Base-by-base conservation (phyloP, 768 basidiomycete species). In the Serendipita vermifera region DNA sequence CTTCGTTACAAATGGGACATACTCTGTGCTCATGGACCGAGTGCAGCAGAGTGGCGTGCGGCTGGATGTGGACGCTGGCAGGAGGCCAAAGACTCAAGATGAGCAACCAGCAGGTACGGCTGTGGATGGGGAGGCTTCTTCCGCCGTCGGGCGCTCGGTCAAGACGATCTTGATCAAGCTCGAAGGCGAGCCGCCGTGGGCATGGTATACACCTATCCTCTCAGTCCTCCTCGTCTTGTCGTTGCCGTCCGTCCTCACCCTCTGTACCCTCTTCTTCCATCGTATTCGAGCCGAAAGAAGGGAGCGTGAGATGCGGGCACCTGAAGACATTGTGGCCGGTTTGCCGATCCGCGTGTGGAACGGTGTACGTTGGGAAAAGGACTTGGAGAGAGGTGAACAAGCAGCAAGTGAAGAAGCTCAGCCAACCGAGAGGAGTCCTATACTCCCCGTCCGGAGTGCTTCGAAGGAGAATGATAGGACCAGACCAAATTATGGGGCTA, bases 201-300 rank as follows among this genome's bases (percentile, higher is more conserved):
- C 91, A 64, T 93, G 90, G 88, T 90, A 89, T 59, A 89, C 87
- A 53, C 88, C 88, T 13, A 85, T 90, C 60, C 74, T 91, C 56
- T 90, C 88, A 7, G 88, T 91, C 64, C 72, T 92, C 58, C 74
- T 91, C 58, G 87, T 97, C 33, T 76, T 97, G 54, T 78, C 97
- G 59, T 81, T 97, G 15, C 94, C 94, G 2, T 91, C 89, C 5
- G 75, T 83, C 26, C 76, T 98, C 59, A 92, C 93, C 1, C 84
- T 96, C 64, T 69, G 88, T 59, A 94, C 92, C 1, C 80, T 96
- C 36, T 77, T 94, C 57, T 76, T 96, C 14, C 92, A 96, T 63
- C 88, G 92, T 38, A 72, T 94, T 31, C 85, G 93, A 55, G 80
- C 83, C 40, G 78, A 84, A 39, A 81, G 87, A 53, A 85, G 87